These are phyloP conservation scores for Hypoxylon trugodes DNA, from an alignment of 495 filamentous ascomycete species.

Conservation along the genomic window DNA sequence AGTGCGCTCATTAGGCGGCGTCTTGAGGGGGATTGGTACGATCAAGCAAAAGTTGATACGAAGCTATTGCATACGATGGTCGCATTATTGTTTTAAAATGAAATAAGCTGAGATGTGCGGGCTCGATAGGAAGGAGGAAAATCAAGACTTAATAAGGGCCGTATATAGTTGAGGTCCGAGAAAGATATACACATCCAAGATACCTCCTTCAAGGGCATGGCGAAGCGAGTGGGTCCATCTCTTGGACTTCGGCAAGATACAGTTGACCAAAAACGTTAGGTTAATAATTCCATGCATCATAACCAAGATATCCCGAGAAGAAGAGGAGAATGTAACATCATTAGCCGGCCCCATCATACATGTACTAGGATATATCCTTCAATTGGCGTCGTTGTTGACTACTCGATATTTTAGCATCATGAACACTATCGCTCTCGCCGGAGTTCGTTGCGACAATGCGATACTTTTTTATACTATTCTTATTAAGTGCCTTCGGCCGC, in stretches of 20 bases:
- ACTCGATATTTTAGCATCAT: background rate
- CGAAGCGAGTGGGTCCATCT: background rate
- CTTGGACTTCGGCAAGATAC: slow-evolving; percentile 1
- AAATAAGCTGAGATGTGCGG: too few species aligned
- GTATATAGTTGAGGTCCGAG: too few species aligned
- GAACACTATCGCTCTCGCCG: too few species aligned
- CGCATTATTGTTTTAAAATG: background rate
- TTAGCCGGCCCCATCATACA: too few species aligned
- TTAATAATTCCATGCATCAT: slow-evolving; percentile 8
- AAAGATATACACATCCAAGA: too few species aligned
- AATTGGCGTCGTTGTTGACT: background rate
- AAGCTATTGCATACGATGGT: background rate
- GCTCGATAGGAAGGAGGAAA: background rate
- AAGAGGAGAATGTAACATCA: slow-evolving; percentile 29
- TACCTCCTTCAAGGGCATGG: too few species aligned
- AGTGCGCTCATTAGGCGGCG: background rate
- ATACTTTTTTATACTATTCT: background rate
- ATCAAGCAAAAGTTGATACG: background rate
- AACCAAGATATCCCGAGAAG: slow-evolving; percentile 10
- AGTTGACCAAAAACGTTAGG: slow-evolving; percentile 2
- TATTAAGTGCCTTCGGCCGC: slow-evolving; percentile 3
- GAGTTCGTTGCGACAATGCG: slow-evolving; percentile 8
- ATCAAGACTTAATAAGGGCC: background rate
- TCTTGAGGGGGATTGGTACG: background rate
- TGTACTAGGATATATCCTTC: too few species aligned